Conservation (phyloP, 352 stramenopile genomes). For the Pythium phragmitis region DNA sequence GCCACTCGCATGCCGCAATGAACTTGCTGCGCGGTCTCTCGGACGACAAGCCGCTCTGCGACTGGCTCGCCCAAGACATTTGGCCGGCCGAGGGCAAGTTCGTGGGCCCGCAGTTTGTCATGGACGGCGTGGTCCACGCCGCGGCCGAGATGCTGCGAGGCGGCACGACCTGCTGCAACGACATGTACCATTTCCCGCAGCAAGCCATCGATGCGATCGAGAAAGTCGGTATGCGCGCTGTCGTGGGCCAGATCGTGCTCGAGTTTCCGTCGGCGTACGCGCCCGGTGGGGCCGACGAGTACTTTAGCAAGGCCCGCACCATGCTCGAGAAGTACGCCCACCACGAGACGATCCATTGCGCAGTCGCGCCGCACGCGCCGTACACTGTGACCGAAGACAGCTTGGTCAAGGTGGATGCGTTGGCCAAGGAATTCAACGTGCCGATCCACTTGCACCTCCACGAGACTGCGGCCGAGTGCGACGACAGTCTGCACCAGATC, state of each 20-base stretch:
- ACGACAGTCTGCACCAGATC: slow-evolving; percentile 69
- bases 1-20: slow-evolving; percentile 87
- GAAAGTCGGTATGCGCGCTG: slow-evolving; percentile 62
- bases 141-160: slow-evolving; percentile 88
- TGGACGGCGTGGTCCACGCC: slow-evolving; percentile 69
- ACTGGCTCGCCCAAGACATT: slow-evolving; percentile 86
- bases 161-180: slow-evolving; percentile 89
- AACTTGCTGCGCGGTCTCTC: slow-evolving; percentile 80
- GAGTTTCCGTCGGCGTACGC: slow-evolving; percentile 76
- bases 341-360: slow-evolving; percentile 60
- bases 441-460: slow-evolving; percentile 87
- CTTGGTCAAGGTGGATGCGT: slow-evolving; percentile 55
- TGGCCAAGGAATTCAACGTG: slow-evolving; percentile 58
- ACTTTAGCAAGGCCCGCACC: slow-evolving; percentile 67
- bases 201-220: slow-evolving; percentile 56
- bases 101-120: slow-evolving; percentile 68
- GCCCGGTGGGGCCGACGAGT: slow-evolving; percentile 48
- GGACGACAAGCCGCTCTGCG: slow-evolving; percentile 84
- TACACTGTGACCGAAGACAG: slow-evolving; percentile 83
- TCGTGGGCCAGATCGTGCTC: slow-evolving; percentile 67
- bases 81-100: slow-evolving; percentile 85
- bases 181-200: slow-evolving; percentile 91
- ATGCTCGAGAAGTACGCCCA: slow-evolving; percentile 66
- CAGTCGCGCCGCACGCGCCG: slow-evolving; percentile 80
- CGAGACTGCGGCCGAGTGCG: slow-evolving; percentile 79